Percentiles rank a stretch among this genome's conserved stretches.
Conservation (phyloP, 2,329 filamentous ascomycete species). For the Keithomyces neogunnii region DNA sequence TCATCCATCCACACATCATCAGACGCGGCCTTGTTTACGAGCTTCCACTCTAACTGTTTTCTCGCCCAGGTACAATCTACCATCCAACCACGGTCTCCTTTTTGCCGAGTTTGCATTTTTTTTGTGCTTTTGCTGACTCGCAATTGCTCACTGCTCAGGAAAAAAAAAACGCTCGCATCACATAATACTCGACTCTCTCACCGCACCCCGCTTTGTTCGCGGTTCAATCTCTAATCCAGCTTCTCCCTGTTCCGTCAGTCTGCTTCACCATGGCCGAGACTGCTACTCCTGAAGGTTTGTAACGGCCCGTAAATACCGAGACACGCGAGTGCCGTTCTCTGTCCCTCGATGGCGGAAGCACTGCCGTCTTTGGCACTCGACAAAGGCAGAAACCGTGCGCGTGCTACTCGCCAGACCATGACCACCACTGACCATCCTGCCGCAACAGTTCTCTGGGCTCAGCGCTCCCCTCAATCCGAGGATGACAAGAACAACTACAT, state of each 20-base stretch:
- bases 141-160: neutral
- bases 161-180: neutral
- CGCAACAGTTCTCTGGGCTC: conserved; percentile 85
- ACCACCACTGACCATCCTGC: conserved; percentile 2
- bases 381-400: too few relatives aligned
- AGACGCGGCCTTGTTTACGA: conserved; percentile 3
- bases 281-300: conserved; percentile 30
- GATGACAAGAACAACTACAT: conserved; percentile 88
- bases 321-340: neutral
- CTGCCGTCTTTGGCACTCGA: too few relatives aligned
- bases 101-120: too few relatives aligned
- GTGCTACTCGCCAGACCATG: neutral
- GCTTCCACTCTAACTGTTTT: conserved; percentile 1
- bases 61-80: neutral
- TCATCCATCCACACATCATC: neutral
- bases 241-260: neutral
- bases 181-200: neutral
- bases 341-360: too few relatives aligned
- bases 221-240: neutral
- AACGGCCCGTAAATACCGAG: neutral
- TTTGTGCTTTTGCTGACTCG: neutral
- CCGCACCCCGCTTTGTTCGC: conserved; percentile 3
- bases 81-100: neutral
- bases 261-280: conserved; percentile 18
- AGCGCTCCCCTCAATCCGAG: conserved; percentile 66